Evolutionary conservation across 1,284 basidiomycete genomes (phyloP), one percentile per base, ranked within the genome.

Genomic region (Ganoderma sinense): DNA sequence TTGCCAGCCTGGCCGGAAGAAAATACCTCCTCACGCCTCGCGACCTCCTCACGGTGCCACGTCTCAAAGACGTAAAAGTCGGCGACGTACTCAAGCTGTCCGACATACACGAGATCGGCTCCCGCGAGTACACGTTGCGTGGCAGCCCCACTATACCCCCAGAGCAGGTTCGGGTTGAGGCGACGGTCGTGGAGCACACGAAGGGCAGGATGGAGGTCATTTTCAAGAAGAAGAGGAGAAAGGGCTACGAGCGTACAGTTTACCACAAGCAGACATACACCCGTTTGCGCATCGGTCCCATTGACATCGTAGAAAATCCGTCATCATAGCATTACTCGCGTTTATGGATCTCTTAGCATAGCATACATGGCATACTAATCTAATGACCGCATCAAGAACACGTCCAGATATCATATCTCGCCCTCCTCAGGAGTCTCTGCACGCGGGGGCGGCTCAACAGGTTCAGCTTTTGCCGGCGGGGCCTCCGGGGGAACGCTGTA

Each of bases 221-320:
- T 66, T 89, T 97, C 81, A 98, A 98, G 85, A 97, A 97, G 87
- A 99, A 99, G 87, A 86, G 96, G 81, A 92, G 97, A 90, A 99
- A 99, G 86, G 97, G 97, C 18, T 99, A 99, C 74, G 84, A 88
- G 80, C 92, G 90, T 81, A 92, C 91, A 10, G 88, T 95, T 75
- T 88, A 90, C 79, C 94, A 97, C 82, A 98, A 98, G 83, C 96
- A 97, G 81, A 92, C 93, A 4, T 98, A 95, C 85, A 99, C 97
- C 31, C 89, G 96, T 78, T 86, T 97, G 69, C 88, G 95, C 65
- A 93, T 97, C 72, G 95, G 95, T 31, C 84, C 90, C 64, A 91
- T 93, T 68, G 83, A 88, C 59, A 74, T 83, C 74, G 71, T 77
- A 73, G 77, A 78, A 66, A 73, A 78, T 62, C 73, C 73, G 39